Evolutionary conservation across 1,284 basidiomycete species (phyloP).

Genomic region (Mycena citricolor): DNA sequence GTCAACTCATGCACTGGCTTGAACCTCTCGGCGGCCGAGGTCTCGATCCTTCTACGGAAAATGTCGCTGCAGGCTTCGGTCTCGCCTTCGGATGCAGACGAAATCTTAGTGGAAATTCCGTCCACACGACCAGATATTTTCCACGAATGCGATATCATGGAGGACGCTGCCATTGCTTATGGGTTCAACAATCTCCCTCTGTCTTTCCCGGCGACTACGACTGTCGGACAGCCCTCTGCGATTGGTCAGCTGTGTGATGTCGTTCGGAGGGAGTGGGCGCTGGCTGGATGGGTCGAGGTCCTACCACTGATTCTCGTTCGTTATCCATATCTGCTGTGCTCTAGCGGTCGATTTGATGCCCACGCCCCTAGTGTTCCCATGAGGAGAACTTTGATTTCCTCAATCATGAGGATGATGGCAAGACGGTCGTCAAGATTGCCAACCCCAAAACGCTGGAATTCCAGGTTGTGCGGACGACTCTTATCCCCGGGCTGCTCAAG

Average conservation of each 20-base stretch:
- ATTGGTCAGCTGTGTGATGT: constrained; percentile 92
- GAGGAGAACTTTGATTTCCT: constrained; percentile 97
- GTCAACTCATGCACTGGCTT: constrained; percentile 96
- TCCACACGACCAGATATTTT: constrained; percentile 95
- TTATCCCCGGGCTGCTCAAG: constrained; percentile 95
- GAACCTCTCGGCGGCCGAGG: constrained; percentile 58
- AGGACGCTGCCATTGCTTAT: constrained; percentile 96
- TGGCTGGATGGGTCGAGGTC: constrained; percentile 95
- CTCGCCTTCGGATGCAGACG: constrained; percentile 53
- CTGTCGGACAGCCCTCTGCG: constrained; percentile 89
- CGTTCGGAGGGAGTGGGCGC: constrained; percentile 87
- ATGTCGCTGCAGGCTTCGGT: constrained; percentile 71
- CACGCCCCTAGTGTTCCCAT: constrained; percentile 77
- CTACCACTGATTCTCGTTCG: constrained; percentile 89
- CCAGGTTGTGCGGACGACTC: constrained; percentile 95
- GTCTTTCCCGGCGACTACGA: constrained; percentile 92
- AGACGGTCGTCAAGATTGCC: constrained; percentile 84
- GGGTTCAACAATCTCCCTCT: constrained; percentile 97
- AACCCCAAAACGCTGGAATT: constrained; percentile 99
- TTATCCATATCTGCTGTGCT: constrained; percentile 6
- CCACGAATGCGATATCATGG: constrained; percentile 98
- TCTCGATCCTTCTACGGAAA: constrained; percentile 66
- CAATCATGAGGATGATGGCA: constrained; percentile 82
- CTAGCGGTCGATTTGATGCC: background rate
- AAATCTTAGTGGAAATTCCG: constrained; percentile 79